Evolutionary conservation across 371 early-diverging fungal species (phyloP), one percentile per base, ranked within the genome.

Genomic region (Globomyces sp.): DNA sequence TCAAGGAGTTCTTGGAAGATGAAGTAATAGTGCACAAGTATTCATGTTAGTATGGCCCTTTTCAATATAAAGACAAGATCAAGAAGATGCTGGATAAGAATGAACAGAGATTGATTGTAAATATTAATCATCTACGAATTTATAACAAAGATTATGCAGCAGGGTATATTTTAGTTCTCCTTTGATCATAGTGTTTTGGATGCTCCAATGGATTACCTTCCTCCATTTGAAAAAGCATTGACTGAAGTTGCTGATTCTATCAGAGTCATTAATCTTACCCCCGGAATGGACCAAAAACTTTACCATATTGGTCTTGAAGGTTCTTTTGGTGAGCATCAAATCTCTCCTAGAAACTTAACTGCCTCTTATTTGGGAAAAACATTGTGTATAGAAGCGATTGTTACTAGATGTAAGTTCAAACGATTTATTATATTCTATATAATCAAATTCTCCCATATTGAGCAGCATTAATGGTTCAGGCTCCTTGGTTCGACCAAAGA

Each of bases 381-480:
- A 65, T 88, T 99, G 42, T 95, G 93, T 70, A 74, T 99, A 44
- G 99, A 99, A 79, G 99, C 99, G 57, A 99, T 99, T 69, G 98
- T 99, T 39, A 99, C 99, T 2, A 88, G 92, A 66, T 96, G 97
- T 85, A 81, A 67, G 80, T 75, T 42, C 44, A 42, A 24, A 1
- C 41, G 36, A 49, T 50, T 34, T 6, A 60, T 49, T 11, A 34
- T n/a, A n/a, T 49, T 11, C 11, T 49, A n/a, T 49, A n/a, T 11
- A 41, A 58, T 6, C 60, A n/a, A 45, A 8, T 6, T 44, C 52
- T 51, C 50, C 67, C 1, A 42, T 24, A 63, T 63, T 5, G 37
- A 13, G 40, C 24, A 11, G 65, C 24, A 24, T 24, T 24, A 24
- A 24, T 24, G 24, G 24, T 24, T 24, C 24, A 90, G 90, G 89